phyloP scores from a whole-genome alignment of 2,329 filamentous ascomycete genomes.

The Pseudocercospora musae region DNA sequence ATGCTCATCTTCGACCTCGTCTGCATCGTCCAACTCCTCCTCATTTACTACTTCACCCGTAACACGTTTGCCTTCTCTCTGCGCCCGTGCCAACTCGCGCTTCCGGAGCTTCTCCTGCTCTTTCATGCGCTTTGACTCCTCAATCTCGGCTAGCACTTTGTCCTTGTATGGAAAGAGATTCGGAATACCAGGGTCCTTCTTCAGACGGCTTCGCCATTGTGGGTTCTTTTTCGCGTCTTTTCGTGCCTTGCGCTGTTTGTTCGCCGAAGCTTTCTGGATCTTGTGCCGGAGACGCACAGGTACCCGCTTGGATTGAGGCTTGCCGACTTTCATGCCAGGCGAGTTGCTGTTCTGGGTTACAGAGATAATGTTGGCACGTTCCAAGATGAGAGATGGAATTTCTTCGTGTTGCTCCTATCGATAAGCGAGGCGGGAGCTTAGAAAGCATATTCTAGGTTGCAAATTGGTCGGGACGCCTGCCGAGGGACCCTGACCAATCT shows the following conservation, averaged over 20 bases:
- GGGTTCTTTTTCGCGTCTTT: conserved; percentile 95
- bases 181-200: conserved; percentile 97
- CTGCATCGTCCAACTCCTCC: conserved; percentile 46
- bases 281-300: conserved; percentile 89
- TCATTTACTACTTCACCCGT: conserved; percentile 51
- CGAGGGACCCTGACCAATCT: too few relatives aligned
- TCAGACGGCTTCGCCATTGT: conserved; percentile 89
- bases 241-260: conserved; percentile 85
- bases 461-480: too few relatives aligned
- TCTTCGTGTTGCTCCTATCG: not conserved
- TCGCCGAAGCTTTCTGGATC: conserved; percentile 86
- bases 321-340: conserved; percentile 34
- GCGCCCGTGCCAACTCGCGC: conserved; percentile 63
- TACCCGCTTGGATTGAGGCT: conserved; percentile 91
- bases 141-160: conserved; percentile 88
- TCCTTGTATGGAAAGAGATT: conserved; percentile 98
- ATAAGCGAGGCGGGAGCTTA: not conserved
- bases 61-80: conserved; percentile 37
- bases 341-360: not conserved
- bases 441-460: too few relatives aligned
- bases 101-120: conserved; percentile 71
- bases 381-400: not conserved
- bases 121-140: conserved; percentile 73
- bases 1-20: conserved; percentile 49
- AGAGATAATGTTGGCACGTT: not conserved